Evolutionary conservation across 441 rosid species (phyloP).

Genomic region (Eutrema salsugineum): DNA sequence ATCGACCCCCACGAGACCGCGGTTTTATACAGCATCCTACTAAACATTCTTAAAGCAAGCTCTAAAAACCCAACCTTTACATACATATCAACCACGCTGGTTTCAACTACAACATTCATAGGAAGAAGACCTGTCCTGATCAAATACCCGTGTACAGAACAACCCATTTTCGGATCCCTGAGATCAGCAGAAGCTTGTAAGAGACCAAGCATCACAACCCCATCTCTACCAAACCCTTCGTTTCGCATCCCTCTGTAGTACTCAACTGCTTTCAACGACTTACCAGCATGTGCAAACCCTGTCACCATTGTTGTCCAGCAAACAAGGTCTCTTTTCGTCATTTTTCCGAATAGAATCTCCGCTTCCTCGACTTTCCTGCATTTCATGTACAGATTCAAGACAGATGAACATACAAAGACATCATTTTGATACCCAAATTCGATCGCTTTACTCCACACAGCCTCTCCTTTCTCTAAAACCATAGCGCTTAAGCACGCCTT

Average conservation of each 20-base stretch:
- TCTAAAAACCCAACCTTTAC: constrained; percentile 41
- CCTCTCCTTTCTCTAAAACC: constrained; percentile 45
- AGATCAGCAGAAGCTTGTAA: constrained; percentile 60
- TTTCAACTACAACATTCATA: constrained; percentile 36
- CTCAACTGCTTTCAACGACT: constrained; percentile 47
- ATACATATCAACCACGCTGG: constrained; percentile 47
- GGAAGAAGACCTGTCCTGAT: constrained; percentile 44
- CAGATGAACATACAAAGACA: constrained; percentile 65
- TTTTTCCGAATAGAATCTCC: constrained; percentile 41
- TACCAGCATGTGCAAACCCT: constrained; percentile 48
- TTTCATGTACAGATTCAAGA: constrained; percentile 62
- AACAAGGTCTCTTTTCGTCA: constrained; percentile 55
- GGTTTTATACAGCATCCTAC: constrained; percentile 34
- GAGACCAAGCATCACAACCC: constrained; percentile 52
- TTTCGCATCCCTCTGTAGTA: constrained; percentile 51
- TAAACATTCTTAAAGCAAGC: constrained; percentile 36
- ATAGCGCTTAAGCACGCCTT: constrained; percentile 60
- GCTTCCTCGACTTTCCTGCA: constrained; percentile 53
- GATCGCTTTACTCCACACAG: constrained; percentile 49
- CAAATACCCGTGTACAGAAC: constrained; percentile 57
- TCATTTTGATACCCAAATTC: constrained; percentile 55
- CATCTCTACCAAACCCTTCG: constrained; percentile 58
- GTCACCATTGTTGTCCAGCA: constrained; percentile 68
- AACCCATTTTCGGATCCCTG: constrained; percentile 44
- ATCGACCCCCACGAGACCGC: constrained; percentile 41